Percentiles rank a stretch among this genome's conserved stretches.
Evolutionary conservation across 2,329 filamentous ascomycete genomes (phyloP).

Genomic region (Trichoderma simmonsii): DNA sequence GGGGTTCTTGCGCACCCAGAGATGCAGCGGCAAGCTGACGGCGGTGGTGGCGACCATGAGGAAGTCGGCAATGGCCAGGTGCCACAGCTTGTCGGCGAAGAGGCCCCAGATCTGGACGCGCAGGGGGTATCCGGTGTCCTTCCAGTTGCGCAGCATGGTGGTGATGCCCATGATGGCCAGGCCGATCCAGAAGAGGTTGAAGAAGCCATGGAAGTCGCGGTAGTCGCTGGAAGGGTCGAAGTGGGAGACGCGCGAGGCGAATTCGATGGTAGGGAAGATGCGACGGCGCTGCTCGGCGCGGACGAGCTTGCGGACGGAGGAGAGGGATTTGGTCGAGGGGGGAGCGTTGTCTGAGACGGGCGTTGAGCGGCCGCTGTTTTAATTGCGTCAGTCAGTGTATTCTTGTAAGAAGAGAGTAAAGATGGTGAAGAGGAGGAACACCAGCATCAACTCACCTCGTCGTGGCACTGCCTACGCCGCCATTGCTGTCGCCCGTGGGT

Average conservation of each 20-base stretch:
- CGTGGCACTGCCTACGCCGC: conserved; percentile 36
- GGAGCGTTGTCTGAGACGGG: conserved; percentile 85
- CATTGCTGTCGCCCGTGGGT: conserved; percentile 28
- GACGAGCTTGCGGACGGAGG: conserved; percentile 76
- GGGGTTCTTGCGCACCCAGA: conserved; percentile 54
- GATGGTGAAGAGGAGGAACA: too few relatives aligned
- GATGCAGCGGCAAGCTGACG: conserved; percentile 71
- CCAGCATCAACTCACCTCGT: conserved; percentile 32
- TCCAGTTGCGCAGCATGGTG: conserved; percentile 86
- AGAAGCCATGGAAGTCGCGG: conserved; percentile 94
- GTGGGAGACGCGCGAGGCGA: conserved; percentile 85
- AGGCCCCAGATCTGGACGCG: conserved; percentile 83
- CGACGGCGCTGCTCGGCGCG: conserved; percentile 77
- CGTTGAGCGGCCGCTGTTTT: conserved; percentile 70
- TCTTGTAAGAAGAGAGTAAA: too few relatives aligned
- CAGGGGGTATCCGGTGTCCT: conserved; percentile 86
- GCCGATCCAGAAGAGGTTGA: conserved; percentile 96
- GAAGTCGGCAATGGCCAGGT: conserved; percentile 77
- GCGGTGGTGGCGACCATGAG: conserved; percentile 78
- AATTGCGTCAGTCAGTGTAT: conserved; percentile 1
- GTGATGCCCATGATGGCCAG: conserved; percentile 96
- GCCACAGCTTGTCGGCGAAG: conserved; percentile 85
- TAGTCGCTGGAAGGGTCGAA: conserved; percentile 93
- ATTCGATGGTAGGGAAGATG: conserved; percentile 91
- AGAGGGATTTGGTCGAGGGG: conserved; percentile 85